A percentile compares a stretch with the other conserved stretches of the same genome.
phyloP scores from a whole-genome alignment of 208 protist species.

The Trypanosomatidae sp. region DNA sequence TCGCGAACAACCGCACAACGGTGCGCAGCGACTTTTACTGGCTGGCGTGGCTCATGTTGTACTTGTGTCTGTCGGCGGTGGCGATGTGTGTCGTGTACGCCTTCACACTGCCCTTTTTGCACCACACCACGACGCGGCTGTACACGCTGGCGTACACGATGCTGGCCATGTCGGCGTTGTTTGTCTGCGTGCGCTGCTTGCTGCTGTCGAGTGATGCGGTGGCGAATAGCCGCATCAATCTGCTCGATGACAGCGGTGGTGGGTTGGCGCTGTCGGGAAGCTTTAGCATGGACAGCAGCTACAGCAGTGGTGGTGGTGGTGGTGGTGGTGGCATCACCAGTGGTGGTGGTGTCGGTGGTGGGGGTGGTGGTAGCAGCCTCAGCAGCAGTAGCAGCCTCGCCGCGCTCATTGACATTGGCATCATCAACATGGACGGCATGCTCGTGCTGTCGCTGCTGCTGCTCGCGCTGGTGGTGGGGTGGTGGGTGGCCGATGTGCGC shows the following conservation, averaged over 20 bases:
- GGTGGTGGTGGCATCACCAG: too few relatives aligned
- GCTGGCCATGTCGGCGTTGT: not conserved
- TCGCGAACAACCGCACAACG: too few relatives aligned
- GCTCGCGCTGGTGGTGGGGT: not conserved
- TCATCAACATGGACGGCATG: not conserved
- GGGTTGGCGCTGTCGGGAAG: too few relatives aligned
- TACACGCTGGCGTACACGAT: not conserved
- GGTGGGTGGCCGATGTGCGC: slow-evolving; percentile 6
- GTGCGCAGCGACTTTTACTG: too few relatives aligned
- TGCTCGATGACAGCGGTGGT: too few relatives aligned
- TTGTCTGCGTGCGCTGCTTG: not conserved
- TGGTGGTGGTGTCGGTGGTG: too few relatives aligned
- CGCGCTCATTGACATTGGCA: too few relatives aligned
- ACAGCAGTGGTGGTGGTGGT: too few relatives aligned
- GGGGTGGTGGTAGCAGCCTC: too few relatives aligned
- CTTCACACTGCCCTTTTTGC: not conserved
- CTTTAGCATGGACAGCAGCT: too few relatives aligned
- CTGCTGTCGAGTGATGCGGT: not conserved
- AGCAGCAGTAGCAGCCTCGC: too few relatives aligned
- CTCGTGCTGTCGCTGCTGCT: not conserved
- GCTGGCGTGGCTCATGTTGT: not conserved
- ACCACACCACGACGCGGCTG: not conserved
- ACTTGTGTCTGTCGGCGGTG: not conserved
- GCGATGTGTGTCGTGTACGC: not conserved
- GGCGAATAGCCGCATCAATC: too few relatives aligned